Percentiles rank a stretch among this genome's conserved stretches.
These are phyloP conservation scores for Yarrowia deformans DNA, from an alignment of 805 yeast genomes.

Conservation along the genomic window DNA sequence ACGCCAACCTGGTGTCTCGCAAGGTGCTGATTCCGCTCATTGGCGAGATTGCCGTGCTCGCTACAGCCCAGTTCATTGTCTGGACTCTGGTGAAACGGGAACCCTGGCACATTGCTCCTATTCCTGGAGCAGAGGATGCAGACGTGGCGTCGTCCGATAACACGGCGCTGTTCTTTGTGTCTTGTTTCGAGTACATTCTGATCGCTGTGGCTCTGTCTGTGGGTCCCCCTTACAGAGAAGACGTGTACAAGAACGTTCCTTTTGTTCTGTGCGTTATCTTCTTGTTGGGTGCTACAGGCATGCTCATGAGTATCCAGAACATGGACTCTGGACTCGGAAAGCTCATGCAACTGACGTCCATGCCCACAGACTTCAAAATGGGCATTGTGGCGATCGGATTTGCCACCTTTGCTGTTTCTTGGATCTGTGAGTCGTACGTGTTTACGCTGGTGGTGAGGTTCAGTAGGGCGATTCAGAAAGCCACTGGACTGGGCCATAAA, in stretches of 20 bases:
- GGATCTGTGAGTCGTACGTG: slow-evolving; percentile 20
- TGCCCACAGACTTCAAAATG: slow-evolving; percentile 59
- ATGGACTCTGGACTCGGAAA: slow-evolving; percentile 64
- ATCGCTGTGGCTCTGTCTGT: slow-evolving; percentile 83
- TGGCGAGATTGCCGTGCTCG: slow-evolving; percentile 72
- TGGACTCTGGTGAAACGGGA: slow-evolving; percentile 65
- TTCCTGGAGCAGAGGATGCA: slow-evolving; percentile 80
- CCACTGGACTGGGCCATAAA: slow-evolving; percentile 30
- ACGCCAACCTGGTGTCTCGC: slow-evolving; percentile 90
- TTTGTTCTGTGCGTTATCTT: slow-evolving; percentile 67
- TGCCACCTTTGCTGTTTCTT: slow-evolving; percentile 19
- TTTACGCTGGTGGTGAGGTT: slow-evolving; percentile 7
- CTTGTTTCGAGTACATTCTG: slow-evolving; percentile 89
- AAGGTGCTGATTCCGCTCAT: slow-evolving; percentile 83
- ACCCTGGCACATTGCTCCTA: slow-evolving; percentile 81
- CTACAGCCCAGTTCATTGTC: slow-evolving; percentile 68
- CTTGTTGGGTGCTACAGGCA: slow-evolving; percentile 59
- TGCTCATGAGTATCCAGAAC: slow-evolving; percentile 60
- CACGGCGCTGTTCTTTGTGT: slow-evolving; percentile 77
- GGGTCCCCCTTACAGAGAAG: slow-evolving; percentile 93
- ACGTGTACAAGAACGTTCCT: slow-evolving; percentile 68
- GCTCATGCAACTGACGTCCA: slow-evolving; percentile 76
- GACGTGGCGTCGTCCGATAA: slow-evolving; percentile 88
- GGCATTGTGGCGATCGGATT: slow-evolving; percentile 43
- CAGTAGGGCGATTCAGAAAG: slow-evolving; percentile 10